Percentiles rank a stretch among this genome's conserved stretches.
Evolutionary conservation across 768 basidiomycete species (phyloP).

Genomic region (Saitozyma sp.): DNA sequence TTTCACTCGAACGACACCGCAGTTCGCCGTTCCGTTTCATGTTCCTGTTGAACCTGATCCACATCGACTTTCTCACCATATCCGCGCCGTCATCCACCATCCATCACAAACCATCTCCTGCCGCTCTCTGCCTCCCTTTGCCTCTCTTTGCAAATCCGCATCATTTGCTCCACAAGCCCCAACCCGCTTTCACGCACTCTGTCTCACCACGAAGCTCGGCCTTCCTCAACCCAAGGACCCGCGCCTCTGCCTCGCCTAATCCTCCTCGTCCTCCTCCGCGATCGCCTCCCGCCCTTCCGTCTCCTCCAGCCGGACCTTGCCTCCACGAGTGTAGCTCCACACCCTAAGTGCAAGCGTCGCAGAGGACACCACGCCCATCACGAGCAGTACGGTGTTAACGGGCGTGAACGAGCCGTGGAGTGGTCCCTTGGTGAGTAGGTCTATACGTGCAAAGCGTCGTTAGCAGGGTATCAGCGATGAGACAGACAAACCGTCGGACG

Average conservation of each 20-base stretch:
- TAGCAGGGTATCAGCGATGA: neutral
- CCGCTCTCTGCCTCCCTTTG: too few species aligned
- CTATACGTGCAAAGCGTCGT: neutral
- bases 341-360: constrained; percentile 18
- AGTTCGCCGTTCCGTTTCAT: too few species aligned
- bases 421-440: constrained; percentile 48
- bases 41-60: too few species aligned
- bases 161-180: too few species aligned
- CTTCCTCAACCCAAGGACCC: neutral
- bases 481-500: neutral
- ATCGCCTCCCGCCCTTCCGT: neutral
- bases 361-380: constrained; percentile 32
- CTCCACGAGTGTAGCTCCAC: constrained; percentile 11
- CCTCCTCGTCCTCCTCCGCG: constrained; percentile 12
- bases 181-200: too few species aligned
- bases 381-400: constrained; percentile 42
- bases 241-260: neutral
- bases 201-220: neutral
- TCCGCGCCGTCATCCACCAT: too few species aligned
- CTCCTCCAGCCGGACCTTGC: constrained; percentile 15
- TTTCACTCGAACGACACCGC: too few species aligned
- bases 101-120: too few species aligned
- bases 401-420: constrained; percentile 49
- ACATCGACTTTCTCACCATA: too few species aligned
- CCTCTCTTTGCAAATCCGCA: too few species aligned